phyloP scores from a whole-genome alignment of 495 filamentous ascomycete genomes.

The Pseudotulostoma volvatum region DNA sequence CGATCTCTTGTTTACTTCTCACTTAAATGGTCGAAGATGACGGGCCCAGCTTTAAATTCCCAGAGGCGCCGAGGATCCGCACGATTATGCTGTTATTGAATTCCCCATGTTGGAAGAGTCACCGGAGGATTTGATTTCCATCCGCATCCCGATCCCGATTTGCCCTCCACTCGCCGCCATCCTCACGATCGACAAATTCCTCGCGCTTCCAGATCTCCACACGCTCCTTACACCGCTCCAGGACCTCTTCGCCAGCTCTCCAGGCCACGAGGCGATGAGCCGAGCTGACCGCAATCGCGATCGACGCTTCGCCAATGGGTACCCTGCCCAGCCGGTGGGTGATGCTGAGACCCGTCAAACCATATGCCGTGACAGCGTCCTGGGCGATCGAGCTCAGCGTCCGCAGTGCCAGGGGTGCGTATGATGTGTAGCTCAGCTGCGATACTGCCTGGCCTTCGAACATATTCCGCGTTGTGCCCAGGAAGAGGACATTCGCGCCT shows the following conservation, averaged over 20 bases:
- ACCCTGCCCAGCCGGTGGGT: conserved; percentile 76
- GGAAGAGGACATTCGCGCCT: conserved; percentile 77
- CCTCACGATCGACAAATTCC: conserved; percentile 45
- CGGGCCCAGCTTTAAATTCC: no score
- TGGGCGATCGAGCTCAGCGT: conserved; percentile 57
- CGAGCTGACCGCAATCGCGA: conserved; percentile 73
- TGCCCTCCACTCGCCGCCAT: conserved; percentile 60
- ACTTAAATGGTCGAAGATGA: no score
- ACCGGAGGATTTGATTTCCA: conserved; percentile 8
- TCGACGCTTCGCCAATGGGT: conserved; percentile 79
- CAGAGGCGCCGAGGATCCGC: no score
- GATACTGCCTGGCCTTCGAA: conserved; percentile 61
- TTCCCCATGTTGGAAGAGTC: no score
- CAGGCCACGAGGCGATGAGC: conserved; percentile 82
- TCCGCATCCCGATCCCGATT: conserved; percentile 61
- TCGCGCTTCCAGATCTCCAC: conserved; percentile 96
- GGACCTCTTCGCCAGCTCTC: conserved; percentile 73
- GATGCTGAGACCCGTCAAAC: conserved; percentile 54
- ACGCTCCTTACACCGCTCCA: conserved; percentile 71
- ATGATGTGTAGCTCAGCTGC: conserved; percentile 69
- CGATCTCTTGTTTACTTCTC: no score
- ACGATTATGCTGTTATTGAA: no score
- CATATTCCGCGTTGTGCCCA: conserved; percentile 75
- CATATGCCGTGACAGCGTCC: conserved; percentile 38
- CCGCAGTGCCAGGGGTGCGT: conserved; percentile 55